Conservation (phyloP, 2,329 filamentous ascomycete species). For the Pseudocercospora crystallina region DNA sequence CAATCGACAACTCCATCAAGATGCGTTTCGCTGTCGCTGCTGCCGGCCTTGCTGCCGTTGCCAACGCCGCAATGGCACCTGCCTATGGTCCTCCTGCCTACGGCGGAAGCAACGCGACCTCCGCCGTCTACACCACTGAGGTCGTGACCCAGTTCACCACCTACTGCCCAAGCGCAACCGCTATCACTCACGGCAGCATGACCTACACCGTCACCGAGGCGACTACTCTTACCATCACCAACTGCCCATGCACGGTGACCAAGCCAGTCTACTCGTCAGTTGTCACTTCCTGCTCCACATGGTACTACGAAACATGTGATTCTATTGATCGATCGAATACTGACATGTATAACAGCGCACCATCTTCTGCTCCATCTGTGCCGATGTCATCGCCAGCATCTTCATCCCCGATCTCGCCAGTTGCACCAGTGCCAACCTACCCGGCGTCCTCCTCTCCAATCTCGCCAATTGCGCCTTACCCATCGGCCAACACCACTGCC, state of each 20-base stretch:
- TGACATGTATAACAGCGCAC: slow-evolving; percentile 5
- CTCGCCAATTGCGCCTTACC: slow-evolving; percentile 10
- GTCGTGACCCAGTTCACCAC: slow-evolving; percentile 22
- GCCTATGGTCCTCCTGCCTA: neutral
- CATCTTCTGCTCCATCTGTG: slow-evolving; percentile 4
- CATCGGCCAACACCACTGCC: slow-evolving; percentile 15
- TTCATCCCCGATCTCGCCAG: slow-evolving; percentile 1
- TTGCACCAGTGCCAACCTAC: slow-evolving; percentile 1
- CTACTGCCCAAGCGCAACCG: slow-evolving; percentile 24
- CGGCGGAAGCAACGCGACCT: slow-evolving; percentile 5
- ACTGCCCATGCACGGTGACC: slow-evolving; percentile 27
- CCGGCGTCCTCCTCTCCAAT: too few relatives aligned
- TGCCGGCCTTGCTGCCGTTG: slow-evolving; percentile 22
- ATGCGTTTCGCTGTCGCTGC: slow-evolving; percentile 25
- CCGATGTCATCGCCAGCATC: too few relatives aligned
- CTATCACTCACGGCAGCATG: slow-evolving; percentile 20
- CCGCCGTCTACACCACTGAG: slow-evolving; percentile 19
- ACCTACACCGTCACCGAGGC: slow-evolving; percentile 26
- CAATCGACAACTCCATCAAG: slow-evolving; percentile 13
- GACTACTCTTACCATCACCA: slow-evolving; percentile 27
- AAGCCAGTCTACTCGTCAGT: slow-evolving; percentile 27
- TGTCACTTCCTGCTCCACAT: slow-evolving; percentile 23
- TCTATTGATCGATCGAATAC: neutral
- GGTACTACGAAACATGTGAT: slow-evolving; percentile 19
- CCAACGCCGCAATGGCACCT: slow-evolving; percentile 8